Evolutionary conservation across 1,284 basidiomycete genomes (phyloP), one percentile per base, ranked within the genome.

Genomic region (Rhodotorula sp.): DNA sequence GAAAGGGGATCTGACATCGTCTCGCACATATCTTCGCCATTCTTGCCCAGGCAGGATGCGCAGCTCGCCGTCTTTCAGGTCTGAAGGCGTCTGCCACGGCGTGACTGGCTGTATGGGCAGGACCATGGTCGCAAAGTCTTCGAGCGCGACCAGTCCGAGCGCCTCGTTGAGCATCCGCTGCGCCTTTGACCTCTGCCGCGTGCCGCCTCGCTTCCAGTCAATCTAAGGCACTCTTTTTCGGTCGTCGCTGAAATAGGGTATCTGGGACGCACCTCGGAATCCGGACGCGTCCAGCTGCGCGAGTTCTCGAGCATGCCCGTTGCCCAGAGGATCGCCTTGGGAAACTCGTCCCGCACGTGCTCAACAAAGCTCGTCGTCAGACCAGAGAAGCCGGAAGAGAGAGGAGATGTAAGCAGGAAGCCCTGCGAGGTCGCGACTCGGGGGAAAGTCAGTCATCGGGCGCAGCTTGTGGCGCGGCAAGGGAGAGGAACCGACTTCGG

Each of bases 51-150:
- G 29, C 37, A 61, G 30, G 53, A 53, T 60, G 3, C 64, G 30
- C 46, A 59, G 44, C 58, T 59, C 60, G 24, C 64, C 64, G 4
- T 22, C 22, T 18, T 49, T 22, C 24, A 24, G 33, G 15, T n/a
- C 26, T 10, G 44, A 53, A n/a, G 46, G 8, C 18, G 24, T 29
- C 30, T 60, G n/a, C 57, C 51, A 73, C 4, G 30, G 33, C 5
- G 49, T 33, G 6, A 66, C 37, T 0, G 74, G 71, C 53, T 75
- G 74, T 1, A 75, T 54, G n/a, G 74, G 74, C n/a, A 73, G 60
- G 6, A 73, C 20, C 62, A 75, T 67, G 4, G 67, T 66, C 0
- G 64, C 59, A 10, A 64, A 37, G 10, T 75, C 74, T 49, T 73
- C 71, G 29, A 69, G 60, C 7, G 56, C 29, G 24, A 61, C 42